phyloP scores from a whole-genome alignment of 768 basidiomycete genomes.

The Glaciozyma martinii region DNA sequence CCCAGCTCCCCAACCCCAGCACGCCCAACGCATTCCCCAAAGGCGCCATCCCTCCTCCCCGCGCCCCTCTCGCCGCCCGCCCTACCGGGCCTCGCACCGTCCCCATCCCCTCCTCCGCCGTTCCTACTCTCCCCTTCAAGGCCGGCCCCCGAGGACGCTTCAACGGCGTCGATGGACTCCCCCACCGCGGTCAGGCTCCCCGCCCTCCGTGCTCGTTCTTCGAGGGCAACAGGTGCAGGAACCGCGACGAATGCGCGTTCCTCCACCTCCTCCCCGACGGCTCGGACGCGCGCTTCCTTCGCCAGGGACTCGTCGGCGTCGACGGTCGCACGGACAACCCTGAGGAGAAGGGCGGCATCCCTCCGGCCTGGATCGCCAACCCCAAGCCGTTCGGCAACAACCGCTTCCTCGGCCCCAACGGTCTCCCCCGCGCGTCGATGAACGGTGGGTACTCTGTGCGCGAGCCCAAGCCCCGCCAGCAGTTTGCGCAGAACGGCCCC shows the following conservation, averaged over 20 bases:
- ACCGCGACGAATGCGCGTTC: slow-evolving; percentile 32
- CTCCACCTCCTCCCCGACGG: slow-evolving; percentile 28
- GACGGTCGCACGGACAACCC: slow-evolving; percentile 27
- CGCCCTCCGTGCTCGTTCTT: slow-evolving; percentile 33
- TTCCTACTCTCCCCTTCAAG: background rate
- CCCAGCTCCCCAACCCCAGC: background rate
- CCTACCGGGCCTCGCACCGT: background rate
- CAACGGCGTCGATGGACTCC: background rate
- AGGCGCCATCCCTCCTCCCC: background rate
- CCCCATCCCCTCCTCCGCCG: background rate
- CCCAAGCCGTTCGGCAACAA: background rate
- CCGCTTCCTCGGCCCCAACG: background rate
- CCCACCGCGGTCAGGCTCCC: slow-evolving; percentile 2
- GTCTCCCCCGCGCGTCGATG: background rate
- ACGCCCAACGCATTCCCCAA: background rate
- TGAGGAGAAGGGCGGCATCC: slow-evolving; percentile 25
- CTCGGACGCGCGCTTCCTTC: slow-evolving; percentile 23
- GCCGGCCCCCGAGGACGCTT: background rate
- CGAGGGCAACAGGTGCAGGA: slow-evolving; percentile 31
- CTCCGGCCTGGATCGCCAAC: slow-evolving; percentile 17
- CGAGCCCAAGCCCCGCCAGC: background rate
- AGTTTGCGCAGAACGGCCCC: background rate
- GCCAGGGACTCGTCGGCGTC: slow-evolving; percentile 16
- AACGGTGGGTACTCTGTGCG: slow-evolving; percentile 15
- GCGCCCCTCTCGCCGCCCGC: slow-evolving; percentile 1